These are phyloP conservation scores for Rhododendron vialii DNA, from an alignment of 148 eudicot species.

Conservation along the genomic window DNA sequence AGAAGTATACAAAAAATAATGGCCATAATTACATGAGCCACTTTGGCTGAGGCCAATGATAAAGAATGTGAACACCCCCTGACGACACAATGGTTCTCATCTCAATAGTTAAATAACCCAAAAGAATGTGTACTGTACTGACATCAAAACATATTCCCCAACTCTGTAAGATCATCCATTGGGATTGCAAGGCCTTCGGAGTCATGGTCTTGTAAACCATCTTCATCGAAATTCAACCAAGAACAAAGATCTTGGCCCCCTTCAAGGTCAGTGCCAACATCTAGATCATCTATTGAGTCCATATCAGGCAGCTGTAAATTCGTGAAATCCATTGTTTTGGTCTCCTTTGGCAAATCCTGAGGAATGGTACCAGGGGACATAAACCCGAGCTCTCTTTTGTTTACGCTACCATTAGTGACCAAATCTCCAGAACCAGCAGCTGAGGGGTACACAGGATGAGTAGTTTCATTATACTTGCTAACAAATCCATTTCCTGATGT, in stretches of 20 bases:
- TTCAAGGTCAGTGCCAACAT: conserved; percentile 47
- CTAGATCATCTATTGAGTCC: conserved; percentile 58
- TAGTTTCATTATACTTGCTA: conserved; percentile 24
- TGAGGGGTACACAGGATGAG: conserved; percentile 43
- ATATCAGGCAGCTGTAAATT: conserved; percentile 49
- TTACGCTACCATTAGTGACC: conserved; percentile 23
- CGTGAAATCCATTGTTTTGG: conserved; percentile 35
- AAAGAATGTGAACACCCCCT: background rate
- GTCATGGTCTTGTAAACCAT: conserved; percentile 56
- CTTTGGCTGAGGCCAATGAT: conserved; percentile 24
- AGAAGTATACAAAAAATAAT: conserved; percentile 53
- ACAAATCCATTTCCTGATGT: conserved; percentile 29
- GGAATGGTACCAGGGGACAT: conserved; percentile 35
- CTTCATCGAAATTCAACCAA: conserved; percentile 76
- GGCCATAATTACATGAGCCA: conserved; percentile 53
- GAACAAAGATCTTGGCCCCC: conserved; percentile 63
- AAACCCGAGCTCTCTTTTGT: conserved; percentile 42
- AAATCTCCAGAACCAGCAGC: conserved; percentile 29
- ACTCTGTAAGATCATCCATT: conserved; percentile 82
- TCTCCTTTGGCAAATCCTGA: conserved; percentile 38
- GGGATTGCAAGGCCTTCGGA: conserved; percentile 67
- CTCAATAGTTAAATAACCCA: conserved; percentile 27
- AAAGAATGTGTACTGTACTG: conserved; percentile 39
- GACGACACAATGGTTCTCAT: conserved; percentile 13
- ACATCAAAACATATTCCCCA: conserved; percentile 55